Base-by-base conservation (phyloP, 106 monocot species). In the Iris macrosiphon region DNA sequence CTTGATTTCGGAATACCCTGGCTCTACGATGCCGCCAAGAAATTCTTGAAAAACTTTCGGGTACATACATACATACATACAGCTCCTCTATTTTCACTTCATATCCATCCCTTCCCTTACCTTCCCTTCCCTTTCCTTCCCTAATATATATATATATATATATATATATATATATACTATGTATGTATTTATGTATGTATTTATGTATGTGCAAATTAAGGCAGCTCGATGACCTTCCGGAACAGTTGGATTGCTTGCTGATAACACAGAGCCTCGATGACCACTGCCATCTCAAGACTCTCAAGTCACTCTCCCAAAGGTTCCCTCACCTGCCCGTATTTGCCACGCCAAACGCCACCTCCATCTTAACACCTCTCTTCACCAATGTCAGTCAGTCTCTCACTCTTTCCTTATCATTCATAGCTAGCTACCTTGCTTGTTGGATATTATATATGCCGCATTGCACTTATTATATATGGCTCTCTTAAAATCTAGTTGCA, bases 181-280 rank as follows among this genome's bases (percentile, higher is more conserved):
- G n/a, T n/a, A n/a, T n/a, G n/a, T n/a, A n/a, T n/a, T n/a, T n/a
- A n/a, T n/a, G n/a, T n/a, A n/a, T n/a, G n/a, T n/a, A n/a, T n/a
- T n/a, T n/a, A n/a, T n/a, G n/a, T n/a, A n/a, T n/a, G n/a, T n/a
- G 6, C 19, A 17, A 29, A 29, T 53, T 29, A 29, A 7, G 63
- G 31, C 76, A 93, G 93, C 44, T 93, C 45, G 75, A 93, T 35
- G 79, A 89, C 31, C 73, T 89, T 40, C 82, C 95, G 0, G 71
- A 74, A 35, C n/a, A n/a, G n/a, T 32, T 89, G 3, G 89, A 96
- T 50, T 80, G 79, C 52, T 75, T 96, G 62, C 63, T 96, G 56
- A 96, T 96, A 47, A 96, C 95, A 5, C 89, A 90, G 55, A 84
- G 85, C 56, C 74, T 90, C 23, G 95, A 96, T 38, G 95, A 90